Conservation (phyloP, 768 basidiomycete genomes). For the Nidularia sp. region DNA sequence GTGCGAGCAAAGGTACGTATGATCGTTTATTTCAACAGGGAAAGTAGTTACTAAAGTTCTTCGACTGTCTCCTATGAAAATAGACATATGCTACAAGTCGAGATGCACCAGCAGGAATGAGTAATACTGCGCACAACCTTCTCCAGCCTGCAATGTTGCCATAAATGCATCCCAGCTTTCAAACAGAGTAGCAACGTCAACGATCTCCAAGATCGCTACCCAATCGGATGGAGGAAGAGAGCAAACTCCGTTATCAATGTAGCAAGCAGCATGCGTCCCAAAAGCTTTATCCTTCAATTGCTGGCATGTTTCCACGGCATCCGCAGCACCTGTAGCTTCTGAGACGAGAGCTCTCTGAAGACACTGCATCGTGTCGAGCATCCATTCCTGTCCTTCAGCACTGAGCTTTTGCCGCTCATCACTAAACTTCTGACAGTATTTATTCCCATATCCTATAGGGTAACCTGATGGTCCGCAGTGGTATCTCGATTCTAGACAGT, state of each 20-base stretch:
- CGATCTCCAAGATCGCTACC: slow-evolving; percentile 27
- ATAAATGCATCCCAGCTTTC: slow-evolving; percentile 20
- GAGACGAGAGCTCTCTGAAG: slow-evolving; percentile 32
- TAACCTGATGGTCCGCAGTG: slow-evolving; percentile 35
- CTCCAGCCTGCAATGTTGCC: slow-evolving; percentile 15
- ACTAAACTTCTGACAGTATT: slow-evolving; percentile 31
- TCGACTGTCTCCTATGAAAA: neutral
- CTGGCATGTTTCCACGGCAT: slow-evolving; percentile 15
- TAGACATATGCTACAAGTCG: neutral
- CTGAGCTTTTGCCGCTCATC: slow-evolving; percentile 19
- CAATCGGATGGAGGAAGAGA: slow-evolving; percentile 24
- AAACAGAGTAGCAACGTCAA: slow-evolving; percentile 22
- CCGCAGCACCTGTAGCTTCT: slow-evolving; percentile 14
- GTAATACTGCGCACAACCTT: slow-evolving; percentile 19
- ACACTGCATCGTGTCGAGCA: slow-evolving; percentile 37
- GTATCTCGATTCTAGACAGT: slow-evolving; percentile 36
- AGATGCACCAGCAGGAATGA: neutral
- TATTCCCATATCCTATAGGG: slow-evolving; percentile 30
- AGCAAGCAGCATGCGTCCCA: slow-evolving; percentile 32
- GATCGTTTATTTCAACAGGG: too few species aligned
- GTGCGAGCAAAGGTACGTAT: too few species aligned
- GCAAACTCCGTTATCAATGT: slow-evolving; percentile 31
- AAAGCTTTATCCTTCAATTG: slow-evolving; percentile 28
- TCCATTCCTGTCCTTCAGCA: slow-evolving; percentile 28
- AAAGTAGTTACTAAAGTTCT: neutral